A percentile compares a stretch with the other conserved stretches of the same genome.
These are phyloP conservation scores for Mycena sp. DNA, from an alignment of 1,284 basidiomycete genomes.

Conservation along the genomic window DNA sequence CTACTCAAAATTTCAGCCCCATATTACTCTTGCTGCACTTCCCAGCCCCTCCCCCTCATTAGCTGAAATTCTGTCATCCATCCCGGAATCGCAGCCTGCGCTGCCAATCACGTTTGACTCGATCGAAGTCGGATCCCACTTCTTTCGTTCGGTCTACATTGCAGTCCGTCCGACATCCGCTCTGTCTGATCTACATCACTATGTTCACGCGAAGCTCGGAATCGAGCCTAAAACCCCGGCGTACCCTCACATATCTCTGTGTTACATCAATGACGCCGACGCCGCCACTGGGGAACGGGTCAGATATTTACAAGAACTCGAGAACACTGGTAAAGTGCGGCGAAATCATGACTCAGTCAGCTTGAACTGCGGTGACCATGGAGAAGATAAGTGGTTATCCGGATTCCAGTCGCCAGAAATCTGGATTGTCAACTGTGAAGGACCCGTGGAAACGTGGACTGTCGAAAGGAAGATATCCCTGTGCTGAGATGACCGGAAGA, in stretches of 20 bases:
- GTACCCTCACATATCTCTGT: slow-evolving; percentile 76
- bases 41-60: slow-evolving; percentile 43
- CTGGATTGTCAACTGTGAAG: slow-evolving; percentile 71
- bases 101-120: slow-evolving; percentile 59
- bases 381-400: slow-evolving; percentile 46
- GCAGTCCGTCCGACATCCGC: slow-evolving; percentile 54
- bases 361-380: slow-evolving; percentile 43
- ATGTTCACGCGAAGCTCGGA: slow-evolving; percentile 54
- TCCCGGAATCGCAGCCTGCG: slow-evolving; percentile 47
- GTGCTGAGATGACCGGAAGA: not conserved
- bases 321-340: slow-evolving; percentile 45
- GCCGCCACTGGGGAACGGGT: slow-evolving; percentile 50
- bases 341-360: slow-evolving; percentile 37
- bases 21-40: slow-evolving; percentile 72
- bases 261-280: slow-evolving; percentile 73
- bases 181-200: slow-evolving; percentile 58
- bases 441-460: slow-evolving; percentile 68
- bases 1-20: slow-evolving; percentile 70
- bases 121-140: slow-evolving; percentile 65
- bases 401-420: slow-evolving; percentile 63
- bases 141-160: slow-evolving; percentile 76
- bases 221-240: slow-evolving; percentile 57
- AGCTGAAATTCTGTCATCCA: slow-evolving; percentile 48
- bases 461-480: slow-evolving; percentile 55
- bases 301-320: slow-evolving; percentile 48